Conservation (phyloP, 78 protist species). For the Anaeramoeba ignava region DNA sequence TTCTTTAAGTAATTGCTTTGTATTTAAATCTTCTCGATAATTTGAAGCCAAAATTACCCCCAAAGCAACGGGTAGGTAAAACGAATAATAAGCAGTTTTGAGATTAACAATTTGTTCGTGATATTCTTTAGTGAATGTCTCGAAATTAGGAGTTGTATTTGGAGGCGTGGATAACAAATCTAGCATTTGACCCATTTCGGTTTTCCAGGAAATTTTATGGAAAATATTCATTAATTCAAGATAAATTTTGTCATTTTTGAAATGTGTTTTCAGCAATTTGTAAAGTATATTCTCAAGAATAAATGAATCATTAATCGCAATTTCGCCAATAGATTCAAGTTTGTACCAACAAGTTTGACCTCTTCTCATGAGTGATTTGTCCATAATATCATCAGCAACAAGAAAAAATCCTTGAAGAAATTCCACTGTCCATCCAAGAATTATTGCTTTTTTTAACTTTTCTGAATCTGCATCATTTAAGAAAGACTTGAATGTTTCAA, state of each 20-base stretch:
- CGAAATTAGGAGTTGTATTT: not conserved
- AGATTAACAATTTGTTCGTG: constrained; percentile 66
- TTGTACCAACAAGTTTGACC: constrained; percentile 68
- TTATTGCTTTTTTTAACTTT: not conserved
- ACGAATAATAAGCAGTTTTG: constrained; percentile 95
- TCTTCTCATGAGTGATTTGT: constrained; percentile 74
- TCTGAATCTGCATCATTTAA: not conserved
- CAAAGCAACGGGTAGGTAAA: constrained; percentile 79
- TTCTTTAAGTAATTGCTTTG: not conserved
- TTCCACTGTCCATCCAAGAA: constrained; percentile 18
- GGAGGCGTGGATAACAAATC: constrained; percentile 59
- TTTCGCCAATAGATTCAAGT: constrained; percentile 38
- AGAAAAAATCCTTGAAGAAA: constrained; percentile 77
- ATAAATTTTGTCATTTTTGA: not conserved
- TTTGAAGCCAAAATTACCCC: constrained; percentile 57
- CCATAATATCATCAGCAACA: constrained; percentile 96
- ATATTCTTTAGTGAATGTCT: not conserved
- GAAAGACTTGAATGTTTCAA: not conserved
- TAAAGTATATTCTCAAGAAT: not conserved
- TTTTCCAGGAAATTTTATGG: constrained; percentile 43
- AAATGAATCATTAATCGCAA: constrained; percentile 82
- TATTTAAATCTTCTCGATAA: not conserved
- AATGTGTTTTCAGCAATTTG: not conserved
- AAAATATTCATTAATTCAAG: not conserved
- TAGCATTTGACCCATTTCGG: constrained; percentile 84